These are phyloP conservation scores for Mediolabrus comicus DNA, from an alignment of 108 stramenopile genomes.

Conservation along the genomic window DNA sequence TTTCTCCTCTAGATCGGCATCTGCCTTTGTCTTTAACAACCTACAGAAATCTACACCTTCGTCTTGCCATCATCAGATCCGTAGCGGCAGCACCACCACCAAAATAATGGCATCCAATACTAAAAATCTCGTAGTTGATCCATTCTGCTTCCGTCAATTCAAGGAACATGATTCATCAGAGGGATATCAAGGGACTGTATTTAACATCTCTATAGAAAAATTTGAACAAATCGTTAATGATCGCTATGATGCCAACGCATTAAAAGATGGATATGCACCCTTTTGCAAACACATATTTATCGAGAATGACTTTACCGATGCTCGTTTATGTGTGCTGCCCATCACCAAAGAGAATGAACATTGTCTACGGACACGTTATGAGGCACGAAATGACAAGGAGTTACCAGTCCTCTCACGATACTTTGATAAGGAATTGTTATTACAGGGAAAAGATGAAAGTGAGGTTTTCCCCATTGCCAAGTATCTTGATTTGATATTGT, in stretches of 20 bases:
- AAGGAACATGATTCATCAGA: slow-evolving; percentile 51
- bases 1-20: background rate
- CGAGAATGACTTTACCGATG: slow-evolving; percentile 82
- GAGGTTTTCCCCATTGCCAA: slow-evolving; percentile 77
- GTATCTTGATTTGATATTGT: slow-evolving; percentile 91
- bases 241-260: slow-evolving; percentile 50
- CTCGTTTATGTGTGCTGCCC: slow-evolving; percentile 68
- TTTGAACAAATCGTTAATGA: slow-evolving; percentile 79
- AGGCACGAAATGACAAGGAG: slow-evolving; percentile 89
- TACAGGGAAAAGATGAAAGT: slow-evolving; percentile 18
- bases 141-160: slow-evolving; percentile 87
- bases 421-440: slow-evolving; percentile 65
- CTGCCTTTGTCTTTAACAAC: background rate
- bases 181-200: slow-evolving; percentile 69
- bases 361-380: slow-evolving; percentile 82
- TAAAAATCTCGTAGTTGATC: slow-evolving; percentile 71
- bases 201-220: slow-evolving; percentile 58
- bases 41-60: background rate
- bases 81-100: background rate
- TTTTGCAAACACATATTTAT: slow-evolving; percentile 99
- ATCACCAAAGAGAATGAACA: slow-evolving; percentile 83
- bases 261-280: slow-evolving; percentile 94
- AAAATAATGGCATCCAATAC: slow-evolving; percentile 4
- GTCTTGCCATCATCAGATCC: slow-evolving; percentile 1
- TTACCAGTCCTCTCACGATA: slow-evolving; percentile 87